Percentiles rank a stretch among this genome's conserved stretches.
phyloP scores from a whole-genome alignment of 805 yeast genomes.

The Cyberlindnera nakhonratchasimensis region DNA sequence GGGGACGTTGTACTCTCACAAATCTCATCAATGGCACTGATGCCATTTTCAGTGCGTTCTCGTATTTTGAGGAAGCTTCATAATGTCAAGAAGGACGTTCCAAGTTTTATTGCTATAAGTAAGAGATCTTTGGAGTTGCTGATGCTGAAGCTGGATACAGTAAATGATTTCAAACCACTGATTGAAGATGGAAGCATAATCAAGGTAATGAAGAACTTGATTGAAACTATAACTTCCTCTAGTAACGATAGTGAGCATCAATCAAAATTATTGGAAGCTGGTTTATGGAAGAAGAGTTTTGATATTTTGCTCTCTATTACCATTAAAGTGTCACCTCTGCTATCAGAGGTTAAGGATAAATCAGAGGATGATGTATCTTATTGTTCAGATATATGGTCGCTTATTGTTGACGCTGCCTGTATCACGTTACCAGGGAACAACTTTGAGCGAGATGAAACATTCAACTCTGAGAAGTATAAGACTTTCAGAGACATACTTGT shows the following conservation, averaged over 20 bases:
- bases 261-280: constrained; percentile 17
- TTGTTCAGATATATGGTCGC: constrained; percentile 34
- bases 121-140: constrained; percentile 43
- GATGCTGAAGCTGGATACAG: constrained; percentile 32
- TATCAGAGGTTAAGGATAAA: constrained; percentile 3
- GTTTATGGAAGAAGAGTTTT: constrained; percentile 56
- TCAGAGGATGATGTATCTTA: constrained; percentile 9
- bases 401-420: constrained; percentile 39
- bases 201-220: constrained; percentile 45
- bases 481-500: constrained; percentile 40
- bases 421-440: constrained; percentile 36
- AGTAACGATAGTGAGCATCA: constrained; percentile 32
- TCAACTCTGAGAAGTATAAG: constrained; percentile 44
- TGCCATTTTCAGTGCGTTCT: constrained; percentile 61
- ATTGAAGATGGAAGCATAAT: constrained; percentile 43
- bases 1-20: constrained; percentile 50
- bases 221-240: constrained; percentile 49
- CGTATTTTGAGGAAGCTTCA: constrained; percentile 54
- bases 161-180: constrained; percentile 33
- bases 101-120: constrained; percentile 62
- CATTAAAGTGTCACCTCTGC: constrained; percentile 25
- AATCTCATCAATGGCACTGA: constrained; percentile 46
- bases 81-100: constrained; percentile 43
- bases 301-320: constrained; percentile 38
- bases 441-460: constrained; percentile 37